phyloP scores from a whole-genome alignment of 1,284 basidiomycete genomes.

The Cutaneotrichosporon dermatis region DNA sequence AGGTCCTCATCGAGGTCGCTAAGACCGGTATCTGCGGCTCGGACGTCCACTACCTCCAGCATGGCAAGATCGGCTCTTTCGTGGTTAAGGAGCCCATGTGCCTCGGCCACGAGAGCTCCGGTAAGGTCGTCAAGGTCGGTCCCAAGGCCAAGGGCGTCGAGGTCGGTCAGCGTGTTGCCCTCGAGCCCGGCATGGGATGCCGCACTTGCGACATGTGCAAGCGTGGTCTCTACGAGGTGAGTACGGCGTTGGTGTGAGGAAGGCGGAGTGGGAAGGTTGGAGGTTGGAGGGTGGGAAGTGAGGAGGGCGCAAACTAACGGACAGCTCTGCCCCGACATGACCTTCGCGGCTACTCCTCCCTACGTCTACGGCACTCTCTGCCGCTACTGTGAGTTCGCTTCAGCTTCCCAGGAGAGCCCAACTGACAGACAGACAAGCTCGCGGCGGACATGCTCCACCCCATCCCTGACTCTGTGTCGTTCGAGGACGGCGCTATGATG shows the following conservation, averaged over 20 bases:
- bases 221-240: constrained; percentile 72
- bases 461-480: constrained; percentile 47
- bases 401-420: neutral
- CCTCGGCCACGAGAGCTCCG: constrained; percentile 43
- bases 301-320: constrained; percentile 51
- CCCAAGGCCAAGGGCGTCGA: constrained; percentile 26
- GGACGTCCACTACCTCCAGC: constrained; percentile 58
- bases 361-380: constrained; percentile 45
- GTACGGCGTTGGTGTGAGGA: constrained; percentile 10
- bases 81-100: constrained; percentile 48
- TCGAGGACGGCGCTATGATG: constrained; percentile 60
- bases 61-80: constrained; percentile 44
- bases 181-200: constrained; percentile 57
- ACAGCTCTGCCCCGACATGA: constrained; percentile 36
- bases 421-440: constrained; percentile 28
- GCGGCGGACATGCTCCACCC: constrained; percentile 44
- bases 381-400: constrained; percentile 33
- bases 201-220: constrained; percentile 50
- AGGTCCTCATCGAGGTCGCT: constrained; percentile 83
- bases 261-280: neutral
- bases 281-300: neutral
- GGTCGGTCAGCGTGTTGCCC: constrained; percentile 53
- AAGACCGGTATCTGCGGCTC: constrained; percentile 94
- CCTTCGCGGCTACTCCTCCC: constrained; percentile 46
- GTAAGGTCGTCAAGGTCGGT: constrained; percentile 39